These are phyloP conservation scores for Anthracocystis walkeri DNA, from an alignment of 1,284 basidiomycete species.

Conservation along the genomic window DNA sequence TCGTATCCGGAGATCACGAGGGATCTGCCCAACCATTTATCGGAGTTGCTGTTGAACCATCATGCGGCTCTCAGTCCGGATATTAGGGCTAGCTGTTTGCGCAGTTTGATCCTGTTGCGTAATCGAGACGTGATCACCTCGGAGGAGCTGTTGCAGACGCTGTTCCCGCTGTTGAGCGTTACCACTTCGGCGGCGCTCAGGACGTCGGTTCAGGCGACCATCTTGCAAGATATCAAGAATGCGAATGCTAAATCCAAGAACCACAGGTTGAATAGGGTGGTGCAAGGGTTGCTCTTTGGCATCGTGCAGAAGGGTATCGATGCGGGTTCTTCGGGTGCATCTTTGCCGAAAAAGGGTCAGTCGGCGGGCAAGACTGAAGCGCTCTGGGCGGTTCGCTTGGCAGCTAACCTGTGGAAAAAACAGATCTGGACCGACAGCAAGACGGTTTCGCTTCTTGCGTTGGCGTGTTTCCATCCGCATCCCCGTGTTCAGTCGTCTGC, in stretches of 20 bases:
- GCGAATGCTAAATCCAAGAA: constrained; percentile 91
- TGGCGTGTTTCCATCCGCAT: constrained; percentile 93
- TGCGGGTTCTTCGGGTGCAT: constrained; percentile 58
- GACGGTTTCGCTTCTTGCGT: constrained; percentile 89
- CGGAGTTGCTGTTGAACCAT: constrained; percentile 64
- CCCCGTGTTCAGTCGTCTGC: constrained; percentile 95
- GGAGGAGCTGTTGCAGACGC: constrained; percentile 88
- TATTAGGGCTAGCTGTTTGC: constrained; percentile 56
- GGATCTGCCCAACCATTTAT: constrained; percentile 56
- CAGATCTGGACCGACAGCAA: constrained; percentile 94
- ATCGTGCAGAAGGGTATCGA: constrained; percentile 90
- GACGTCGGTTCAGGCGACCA: constrained; percentile 89
- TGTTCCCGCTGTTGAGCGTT: constrained; percentile 89
- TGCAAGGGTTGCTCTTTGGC: constrained; percentile 93
- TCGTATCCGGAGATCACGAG: constrained; percentile 60
- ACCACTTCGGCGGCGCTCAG: constrained; percentile 87
- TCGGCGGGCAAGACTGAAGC: constrained; percentile 75
- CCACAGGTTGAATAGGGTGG: constrained; percentile 94
- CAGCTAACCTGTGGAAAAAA: constrained; percentile 94
- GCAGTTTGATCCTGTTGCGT: constrained; percentile 78
- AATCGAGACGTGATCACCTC: constrained; percentile 93
- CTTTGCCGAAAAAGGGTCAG: constrained; percentile 72
- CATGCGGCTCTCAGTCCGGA: constrained; percentile 63
- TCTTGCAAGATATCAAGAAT: constrained; percentile 92
- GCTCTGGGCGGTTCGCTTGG: constrained; percentile 96